These are phyloP conservation scores for Sporobolomyces phaffii DNA, from an alignment of 768 basidiomycete species.

Conservation along the genomic window DNA sequence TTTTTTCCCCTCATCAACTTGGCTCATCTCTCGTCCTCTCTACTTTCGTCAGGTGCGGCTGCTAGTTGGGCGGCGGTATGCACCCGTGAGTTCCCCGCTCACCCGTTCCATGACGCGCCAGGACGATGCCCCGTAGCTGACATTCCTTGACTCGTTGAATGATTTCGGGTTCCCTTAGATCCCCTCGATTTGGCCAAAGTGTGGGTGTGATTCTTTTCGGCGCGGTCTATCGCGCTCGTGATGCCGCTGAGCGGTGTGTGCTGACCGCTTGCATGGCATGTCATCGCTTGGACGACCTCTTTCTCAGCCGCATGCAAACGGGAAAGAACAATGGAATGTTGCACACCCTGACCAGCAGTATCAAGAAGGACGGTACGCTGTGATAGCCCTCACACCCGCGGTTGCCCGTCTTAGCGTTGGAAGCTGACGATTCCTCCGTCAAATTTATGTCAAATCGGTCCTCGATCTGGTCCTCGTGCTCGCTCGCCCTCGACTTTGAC, in stretches of 20 bases:
- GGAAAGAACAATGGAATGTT: slow-evolving; percentile 35
- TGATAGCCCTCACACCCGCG: too few species aligned
- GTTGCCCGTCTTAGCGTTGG: too few species aligned
- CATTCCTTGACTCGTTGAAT: not conserved
- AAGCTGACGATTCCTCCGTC: not conserved
- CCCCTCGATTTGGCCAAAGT: slow-evolving; percentile 41
- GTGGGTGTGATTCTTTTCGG: not conserved
- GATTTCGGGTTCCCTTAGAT: slow-evolving; percentile 12
- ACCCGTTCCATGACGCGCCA: too few species aligned
- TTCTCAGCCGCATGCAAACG: slow-evolving; percentile 41
- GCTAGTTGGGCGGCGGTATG: slow-evolving; percentile 36
- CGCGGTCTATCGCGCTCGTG: not conserved
- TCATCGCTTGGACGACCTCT: not conserved
- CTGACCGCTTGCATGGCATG: too few species aligned
- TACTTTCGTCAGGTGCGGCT: slow-evolving; percentile 10
- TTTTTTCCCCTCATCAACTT: not conserved
- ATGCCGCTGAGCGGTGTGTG: not conserved
- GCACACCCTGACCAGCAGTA: slow-evolving; percentile 19
- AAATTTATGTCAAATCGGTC: too few species aligned
- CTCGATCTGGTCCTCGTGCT: too few species aligned
- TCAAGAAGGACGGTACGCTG: slow-evolving; percentile 37
- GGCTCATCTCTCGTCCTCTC: too few species aligned
- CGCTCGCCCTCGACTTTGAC: too few species aligned
- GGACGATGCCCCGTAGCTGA: too few species aligned
- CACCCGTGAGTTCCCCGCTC: slow-evolving; percentile 29